These are phyloP conservation scores for Ustilago loliicola DNA, from an alignment of 1,284 basidiomycete genomes.

Conservation along the genomic window DNA sequence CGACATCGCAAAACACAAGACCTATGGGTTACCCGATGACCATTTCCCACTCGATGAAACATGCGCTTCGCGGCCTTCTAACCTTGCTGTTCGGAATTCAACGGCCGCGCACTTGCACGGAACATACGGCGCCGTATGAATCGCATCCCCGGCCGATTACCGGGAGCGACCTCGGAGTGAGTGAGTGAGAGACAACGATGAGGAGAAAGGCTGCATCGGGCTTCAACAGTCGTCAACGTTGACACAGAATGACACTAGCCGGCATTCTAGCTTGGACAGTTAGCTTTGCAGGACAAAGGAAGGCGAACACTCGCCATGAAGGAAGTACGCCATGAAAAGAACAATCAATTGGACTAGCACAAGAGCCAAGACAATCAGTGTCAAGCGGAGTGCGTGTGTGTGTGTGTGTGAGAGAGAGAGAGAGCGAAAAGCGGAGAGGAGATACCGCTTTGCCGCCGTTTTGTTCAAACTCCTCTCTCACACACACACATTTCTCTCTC, in stretches of 20 bases:
- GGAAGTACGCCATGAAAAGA: slow-evolving; percentile 2
- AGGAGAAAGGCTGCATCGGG: background rate
- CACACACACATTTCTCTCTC: no score
- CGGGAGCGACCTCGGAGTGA: background rate
- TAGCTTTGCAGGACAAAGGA: no score
- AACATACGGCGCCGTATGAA: slow-evolving; percentile 3
- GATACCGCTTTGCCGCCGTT: slow-evolving; percentile 14
- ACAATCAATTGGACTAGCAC: background rate
- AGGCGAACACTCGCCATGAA: no score
- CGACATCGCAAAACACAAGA: background rate
- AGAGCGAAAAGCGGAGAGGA: background rate
- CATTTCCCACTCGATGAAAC: slow-evolving; percentile 17
- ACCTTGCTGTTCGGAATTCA: slow-evolving; percentile 6
- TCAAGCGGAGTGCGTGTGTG: background rate
- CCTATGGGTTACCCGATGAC: no score
- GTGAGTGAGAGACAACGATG: background rate
- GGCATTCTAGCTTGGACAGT: background rate
- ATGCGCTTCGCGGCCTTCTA: slow-evolving; percentile 18
- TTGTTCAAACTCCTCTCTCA: slow-evolving; percentile 5
- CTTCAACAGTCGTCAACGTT: background rate
- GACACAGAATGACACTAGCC: background rate
- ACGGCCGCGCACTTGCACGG: background rate
- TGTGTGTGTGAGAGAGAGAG: background rate
- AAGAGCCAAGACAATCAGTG: slow-evolving; percentile 1
- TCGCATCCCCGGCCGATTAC: background rate